Evolutionary conservation across 768 basidiomycete genomes (phyloP).

Genomic region (Gloeostereum incarnatum): DNA sequence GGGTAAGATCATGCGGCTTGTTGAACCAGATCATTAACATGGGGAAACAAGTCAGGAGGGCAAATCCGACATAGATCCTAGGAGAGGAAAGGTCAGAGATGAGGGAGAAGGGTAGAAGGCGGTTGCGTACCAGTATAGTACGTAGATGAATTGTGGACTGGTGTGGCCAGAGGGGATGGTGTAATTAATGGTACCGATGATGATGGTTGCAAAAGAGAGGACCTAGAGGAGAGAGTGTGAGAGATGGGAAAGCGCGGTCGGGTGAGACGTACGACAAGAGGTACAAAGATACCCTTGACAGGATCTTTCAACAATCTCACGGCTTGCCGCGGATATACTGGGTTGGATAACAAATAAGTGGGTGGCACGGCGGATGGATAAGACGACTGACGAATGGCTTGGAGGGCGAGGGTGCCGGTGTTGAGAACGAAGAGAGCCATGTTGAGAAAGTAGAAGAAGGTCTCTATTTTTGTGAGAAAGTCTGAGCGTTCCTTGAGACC

Average conservation of each 20-base stretch:
- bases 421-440: conserved; percentile 34
- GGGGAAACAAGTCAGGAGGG: conserved; percentile 29
- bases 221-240: conserved; percentile 17
- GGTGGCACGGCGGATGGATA: background rate
- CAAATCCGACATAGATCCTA: conserved; percentile 31
- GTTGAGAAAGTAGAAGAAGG: conserved; percentile 37
- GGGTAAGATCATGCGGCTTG: conserved; percentile 30
- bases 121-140: conserved; percentile 31
- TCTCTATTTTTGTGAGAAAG: conserved; percentile 25
- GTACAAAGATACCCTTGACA: conserved; percentile 34
- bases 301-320: conserved; percentile 32
- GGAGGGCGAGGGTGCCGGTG: conserved; percentile 27
- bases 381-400: conserved; percentile 27
- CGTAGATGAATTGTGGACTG: conserved; percentile 25
- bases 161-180: conserved; percentile 27
- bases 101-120: background rate
- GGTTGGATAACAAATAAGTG: background rate
- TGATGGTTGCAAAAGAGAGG: conserved; percentile 39
- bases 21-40: conserved; percentile 45
- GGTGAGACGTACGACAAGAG: conserved; percentile 16
- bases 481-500: conserved; percentile 24
- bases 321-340: conserved; percentile 37
- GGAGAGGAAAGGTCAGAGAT: background rate
- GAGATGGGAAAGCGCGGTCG: background rate
- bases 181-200: conserved; percentile 39